Percentiles rank a stretch among this genome's conserved stretches.
Conservation (phyloP, 352 stramenopile species). For the Phytophthora ohioensis region DNA sequence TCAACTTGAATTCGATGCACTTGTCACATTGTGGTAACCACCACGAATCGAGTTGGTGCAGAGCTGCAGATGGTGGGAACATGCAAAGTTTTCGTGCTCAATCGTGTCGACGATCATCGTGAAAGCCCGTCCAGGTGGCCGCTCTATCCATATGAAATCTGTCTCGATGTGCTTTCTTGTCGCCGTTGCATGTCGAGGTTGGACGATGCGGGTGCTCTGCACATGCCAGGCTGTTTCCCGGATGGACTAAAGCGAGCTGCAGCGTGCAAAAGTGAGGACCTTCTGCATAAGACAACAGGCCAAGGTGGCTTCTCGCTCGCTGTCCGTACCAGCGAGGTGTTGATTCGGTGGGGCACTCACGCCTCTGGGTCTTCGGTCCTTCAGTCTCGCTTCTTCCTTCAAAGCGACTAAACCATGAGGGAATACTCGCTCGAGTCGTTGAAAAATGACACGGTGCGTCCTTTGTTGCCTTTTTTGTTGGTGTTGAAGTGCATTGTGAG, state of each 20-base stretch:
- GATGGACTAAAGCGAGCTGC: slow-evolving; percentile 33
- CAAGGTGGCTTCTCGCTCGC: slow-evolving; percentile 13
- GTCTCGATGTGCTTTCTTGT: slow-evolving; percentile 32
- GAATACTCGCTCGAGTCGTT: slow-evolving; percentile 41
- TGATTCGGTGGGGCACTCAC: slow-evolving; percentile 33
- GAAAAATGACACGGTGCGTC: slow-evolving; percentile 35
- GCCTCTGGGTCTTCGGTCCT: neutral
- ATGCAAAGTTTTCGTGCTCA: slow-evolving; percentile 17
- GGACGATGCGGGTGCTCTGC: slow-evolving; percentile 31
- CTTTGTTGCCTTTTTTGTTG: neutral
- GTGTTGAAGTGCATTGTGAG: neutral
- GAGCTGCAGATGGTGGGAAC: slow-evolving; percentile 20
- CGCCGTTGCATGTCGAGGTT: slow-evolving; percentile 28
- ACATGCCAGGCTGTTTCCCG: slow-evolving; percentile 32
- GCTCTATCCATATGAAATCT: slow-evolving; percentile 29
- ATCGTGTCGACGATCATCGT: slow-evolving; percentile 22
- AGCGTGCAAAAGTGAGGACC: slow-evolving; percentile 25
- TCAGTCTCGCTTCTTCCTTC: slow-evolving; percentile 42
- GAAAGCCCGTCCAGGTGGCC: slow-evolving; percentile 15
- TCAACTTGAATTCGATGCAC: slow-evolving; percentile 1
- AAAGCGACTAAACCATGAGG: slow-evolving; percentile 24
- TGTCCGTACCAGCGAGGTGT: slow-evolving; percentile 20
- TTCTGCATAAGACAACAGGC: slow-evolving; percentile 30
- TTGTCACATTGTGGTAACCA: neutral
- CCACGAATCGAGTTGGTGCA: slow-evolving; percentile 3